phyloP scores from a whole-genome alignment of 2,329 filamentous ascomycete species.

The Colletotrichum sp. region DNA sequence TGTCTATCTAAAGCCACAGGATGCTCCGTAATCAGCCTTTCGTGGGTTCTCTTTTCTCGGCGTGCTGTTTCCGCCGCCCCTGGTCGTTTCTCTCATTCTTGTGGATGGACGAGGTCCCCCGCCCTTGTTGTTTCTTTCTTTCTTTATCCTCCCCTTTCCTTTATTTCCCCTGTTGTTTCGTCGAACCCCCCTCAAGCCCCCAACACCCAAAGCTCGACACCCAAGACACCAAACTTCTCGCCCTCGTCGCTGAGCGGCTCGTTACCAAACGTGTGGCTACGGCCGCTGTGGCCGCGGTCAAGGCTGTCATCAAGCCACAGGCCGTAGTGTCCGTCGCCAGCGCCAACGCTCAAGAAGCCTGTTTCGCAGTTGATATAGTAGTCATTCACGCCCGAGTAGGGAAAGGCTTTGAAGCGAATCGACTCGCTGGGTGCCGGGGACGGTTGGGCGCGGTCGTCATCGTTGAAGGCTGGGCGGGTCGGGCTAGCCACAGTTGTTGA shows the following conservation, averaged over 20 bases:
- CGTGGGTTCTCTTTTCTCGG: neutral
- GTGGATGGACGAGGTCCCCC: neutral
- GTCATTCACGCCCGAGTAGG: constrained; percentile 94
- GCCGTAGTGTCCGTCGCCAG: constrained; percentile 88
- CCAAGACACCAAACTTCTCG: constrained; percentile 87
- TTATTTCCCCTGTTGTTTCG: neutral
- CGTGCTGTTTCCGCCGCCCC: neutral
- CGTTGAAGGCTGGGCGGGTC: constrained; percentile 21
- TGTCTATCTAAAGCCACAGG: neutral
- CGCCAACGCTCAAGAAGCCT: constrained; percentile 84
- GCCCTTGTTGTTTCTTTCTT: neutral
- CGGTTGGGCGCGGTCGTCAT: constrained; percentile 27
- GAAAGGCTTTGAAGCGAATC: constrained; percentile 96
- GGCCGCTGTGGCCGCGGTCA: constrained; percentile 81
- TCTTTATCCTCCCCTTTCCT: neutral
- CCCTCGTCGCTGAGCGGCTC: constrained; percentile 93
- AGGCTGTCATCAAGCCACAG: constrained; percentile 91
- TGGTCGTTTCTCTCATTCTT: neutral
- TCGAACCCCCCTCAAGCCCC: constrained; percentile 50
- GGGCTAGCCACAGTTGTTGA: constrained; percentile 43
- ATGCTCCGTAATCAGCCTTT: neutral
- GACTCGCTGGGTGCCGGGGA: constrained; percentile 66
- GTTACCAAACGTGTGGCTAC: constrained; percentile 92
- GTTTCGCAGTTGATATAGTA: constrained; percentile 95
- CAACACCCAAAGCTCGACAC: constrained; percentile 93